Conservation (phyloP, 2,329 filamentous ascomycete species). For the Sporothrix phasma region DNA sequence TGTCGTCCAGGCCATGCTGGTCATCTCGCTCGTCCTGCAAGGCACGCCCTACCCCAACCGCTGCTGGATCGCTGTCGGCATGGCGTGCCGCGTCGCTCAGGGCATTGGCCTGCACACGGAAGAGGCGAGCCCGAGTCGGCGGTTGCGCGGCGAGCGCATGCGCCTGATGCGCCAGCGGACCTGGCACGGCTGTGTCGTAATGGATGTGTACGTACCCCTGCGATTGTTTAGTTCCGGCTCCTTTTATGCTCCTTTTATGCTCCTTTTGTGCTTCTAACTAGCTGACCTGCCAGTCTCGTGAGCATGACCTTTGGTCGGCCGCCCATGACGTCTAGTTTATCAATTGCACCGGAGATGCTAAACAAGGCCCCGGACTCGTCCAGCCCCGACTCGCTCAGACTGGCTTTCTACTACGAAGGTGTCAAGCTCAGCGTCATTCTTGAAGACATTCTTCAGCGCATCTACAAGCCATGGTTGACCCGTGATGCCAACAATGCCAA, state of each 20-base stretch:
- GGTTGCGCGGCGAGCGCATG: background rate
- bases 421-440: slow-evolving; percentile 13
- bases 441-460: slow-evolving; percentile 14
- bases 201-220: slow-evolving; percentile 2
- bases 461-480: slow-evolving; percentile 15
- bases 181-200: slow-evolving; percentile 13
- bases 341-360: slow-evolving; percentile 9
- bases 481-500: slow-evolving; percentile 1
- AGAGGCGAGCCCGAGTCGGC: slow-evolving; percentile 9
- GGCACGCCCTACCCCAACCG: slow-evolving; percentile 31
- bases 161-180: slow-evolving; percentile 10
- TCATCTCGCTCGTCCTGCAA: slow-evolving; percentile 31
- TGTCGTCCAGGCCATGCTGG: slow-evolving; percentile 24
- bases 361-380: background rate
- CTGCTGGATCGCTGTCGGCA: slow-evolving; percentile 34
- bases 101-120: slow-evolving; percentile 33
- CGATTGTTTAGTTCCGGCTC: too few relatives aligned
- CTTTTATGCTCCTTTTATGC: too few relatives aligned
- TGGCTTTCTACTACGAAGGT: slow-evolving; percentile 11
- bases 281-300: slow-evolving; percentile 4
- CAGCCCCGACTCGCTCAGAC: slow-evolving; percentile 1
- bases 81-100: slow-evolving; percentile 33
- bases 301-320: slow-evolving; percentile 17
- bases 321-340: slow-evolving; percentile 13
- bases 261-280: too few relatives aligned